Conservation (phyloP, 805 yeast species). For the Wickerhamiella dianesei region DNA sequence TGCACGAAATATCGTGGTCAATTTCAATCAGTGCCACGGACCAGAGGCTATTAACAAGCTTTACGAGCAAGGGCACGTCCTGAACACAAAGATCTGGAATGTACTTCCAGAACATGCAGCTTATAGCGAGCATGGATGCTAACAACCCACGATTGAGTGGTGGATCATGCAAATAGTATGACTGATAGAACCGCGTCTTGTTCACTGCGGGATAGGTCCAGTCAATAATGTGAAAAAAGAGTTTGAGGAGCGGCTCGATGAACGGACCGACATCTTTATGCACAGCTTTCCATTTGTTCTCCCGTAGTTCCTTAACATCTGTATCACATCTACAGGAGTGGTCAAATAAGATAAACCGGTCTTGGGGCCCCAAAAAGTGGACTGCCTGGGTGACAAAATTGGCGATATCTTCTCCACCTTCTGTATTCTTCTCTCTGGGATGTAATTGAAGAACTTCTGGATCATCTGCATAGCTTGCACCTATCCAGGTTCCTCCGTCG, state of each 20-base stretch:
- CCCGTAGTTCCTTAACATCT: conserved; percentile 16
- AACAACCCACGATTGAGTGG: conserved; percentile 23
- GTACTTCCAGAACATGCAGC: conserved; percentile 27
- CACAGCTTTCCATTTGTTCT: conserved; percentile 7
- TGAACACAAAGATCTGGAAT: conserved; percentile 22
- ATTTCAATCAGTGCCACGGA: conserved; percentile 19
- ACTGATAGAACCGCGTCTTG: conserved; percentile 21
- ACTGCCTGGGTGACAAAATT: conserved; percentile 22
- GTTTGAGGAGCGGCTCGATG: conserved; percentile 21
- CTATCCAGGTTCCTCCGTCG: conserved; percentile 20
- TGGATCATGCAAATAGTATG: conserved; percentile 20
- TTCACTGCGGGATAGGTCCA: conserved; percentile 27
- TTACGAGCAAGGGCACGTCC: conserved; percentile 18
- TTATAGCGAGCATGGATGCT: conserved; percentile 25
- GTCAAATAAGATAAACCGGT: conserved; percentile 8
- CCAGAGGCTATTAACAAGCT: conserved; percentile 20
- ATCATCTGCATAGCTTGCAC: conserved; percentile 24
- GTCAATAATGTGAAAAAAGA: conserved; percentile 24
- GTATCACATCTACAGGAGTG: conserved; percentile 18
- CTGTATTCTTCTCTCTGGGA: conserved; percentile 9
- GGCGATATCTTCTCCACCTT: conserved; percentile 14
- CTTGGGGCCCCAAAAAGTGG: conserved; percentile 13
- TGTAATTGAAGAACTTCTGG: conserved; percentile 20
- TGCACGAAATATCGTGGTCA: conserved; percentile 20
- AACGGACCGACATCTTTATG: conserved; percentile 13